These are phyloP conservation scores for Garcia nutans DNA, from an alignment of 345 rosid species.

Conservation along the genomic window DNA sequence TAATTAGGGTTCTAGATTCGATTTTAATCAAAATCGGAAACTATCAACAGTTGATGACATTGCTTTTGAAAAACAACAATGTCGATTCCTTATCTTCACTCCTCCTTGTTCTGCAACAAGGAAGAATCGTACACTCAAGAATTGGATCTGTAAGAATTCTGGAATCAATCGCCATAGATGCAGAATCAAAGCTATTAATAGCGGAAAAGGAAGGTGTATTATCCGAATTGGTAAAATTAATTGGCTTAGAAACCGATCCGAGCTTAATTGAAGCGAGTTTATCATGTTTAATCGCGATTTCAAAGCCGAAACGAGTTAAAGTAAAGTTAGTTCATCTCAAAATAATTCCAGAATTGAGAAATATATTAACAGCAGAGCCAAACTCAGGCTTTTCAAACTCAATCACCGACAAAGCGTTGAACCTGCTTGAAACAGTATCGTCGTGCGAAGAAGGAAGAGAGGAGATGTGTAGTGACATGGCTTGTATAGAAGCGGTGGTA, in stretches of 20 bases:
- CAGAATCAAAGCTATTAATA: slow-evolving; percentile 48
- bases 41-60: slow-evolving; percentile 35
- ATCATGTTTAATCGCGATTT: slow-evolving; percentile 52
- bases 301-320: slow-evolving; percentile 53
- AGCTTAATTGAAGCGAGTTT: slow-evolving; percentile 53
- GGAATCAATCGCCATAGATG: slow-evolving; percentile 53
- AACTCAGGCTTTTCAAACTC: slow-evolving; percentile 23
- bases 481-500: slow-evolving; percentile 62
- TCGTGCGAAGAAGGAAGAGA: slow-evolving; percentile 64
- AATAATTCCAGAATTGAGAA: slow-evolving; percentile 39
- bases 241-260: slow-evolving; percentile 43
- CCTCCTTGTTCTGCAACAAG: slow-evolving; percentile 40
- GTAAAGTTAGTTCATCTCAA: slow-evolving; percentile 40
- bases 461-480: slow-evolving; percentile 43
- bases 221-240: slow-evolving; percentile 39
- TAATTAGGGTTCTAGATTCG: slow-evolving; percentile 45
- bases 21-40: slow-evolving; percentile 38
- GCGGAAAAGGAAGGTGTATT: slow-evolving; percentile 60
- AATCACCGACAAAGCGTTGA: slow-evolving; percentile 64
- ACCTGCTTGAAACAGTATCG: slow-evolving; percentile 54
- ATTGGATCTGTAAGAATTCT: slow-evolving; percentile 56
- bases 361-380: slow-evolving; percentile 40
- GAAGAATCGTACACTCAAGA: slow-evolving; percentile 46
- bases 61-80: slow-evolving; percentile 31
- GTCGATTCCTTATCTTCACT: slow-evolving; percentile 44